Evolutionary conservation across 768 basidiomycete genomes (phyloP), one percentile per base, ranked within the genome.

Genomic region (Mycena venus): DNA sequence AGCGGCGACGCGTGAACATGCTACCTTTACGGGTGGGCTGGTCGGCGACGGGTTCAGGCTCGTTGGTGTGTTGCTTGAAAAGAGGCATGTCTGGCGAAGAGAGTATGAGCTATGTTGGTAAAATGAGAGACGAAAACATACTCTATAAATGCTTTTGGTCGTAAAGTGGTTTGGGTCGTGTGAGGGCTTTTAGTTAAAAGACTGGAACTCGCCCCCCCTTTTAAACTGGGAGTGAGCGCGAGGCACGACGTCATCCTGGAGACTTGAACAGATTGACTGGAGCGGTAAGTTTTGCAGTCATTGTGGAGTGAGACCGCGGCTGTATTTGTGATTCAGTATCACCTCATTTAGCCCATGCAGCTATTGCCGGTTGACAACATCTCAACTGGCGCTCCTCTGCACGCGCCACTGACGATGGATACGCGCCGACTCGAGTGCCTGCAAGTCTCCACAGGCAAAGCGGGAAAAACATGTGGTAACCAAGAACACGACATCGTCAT

Each of bases 1-100:
- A 81, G 53, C 79, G 80, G 6, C 63, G 60, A 27, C 79, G 75
- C 1, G 75, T 31, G 73, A 81, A 81, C 21, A 81, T 68, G 58
- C 63, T 63, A 38, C 75, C 74, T 51, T 80, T 81, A 56, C 76
- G 76, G 15, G 73, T 42, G 27, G 76, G 76, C n/a, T 51, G 29
- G 7, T 70, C 51, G 59, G 15, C 29, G 29, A 59, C 75, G 51
- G 61, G 56, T 7, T 64, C 76, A 23, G 74, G 72, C 60, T 72
- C 73, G 42, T 27, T 27, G 14, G 56, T 72, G 32, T 70, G 71
- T n/a, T 42, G 38, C 23, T 79, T 79, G 79, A 79, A 80, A 19
- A 80, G 72, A 78, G 80, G 80, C 80, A 80, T 80, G 61, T n/a
- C 32, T 25, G 40, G 11, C 31, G 40, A n/a, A 34, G 31, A 34